phyloP scores from a whole-genome alignment of 208 protist species.

The Entamoeba histolytica region DNA sequence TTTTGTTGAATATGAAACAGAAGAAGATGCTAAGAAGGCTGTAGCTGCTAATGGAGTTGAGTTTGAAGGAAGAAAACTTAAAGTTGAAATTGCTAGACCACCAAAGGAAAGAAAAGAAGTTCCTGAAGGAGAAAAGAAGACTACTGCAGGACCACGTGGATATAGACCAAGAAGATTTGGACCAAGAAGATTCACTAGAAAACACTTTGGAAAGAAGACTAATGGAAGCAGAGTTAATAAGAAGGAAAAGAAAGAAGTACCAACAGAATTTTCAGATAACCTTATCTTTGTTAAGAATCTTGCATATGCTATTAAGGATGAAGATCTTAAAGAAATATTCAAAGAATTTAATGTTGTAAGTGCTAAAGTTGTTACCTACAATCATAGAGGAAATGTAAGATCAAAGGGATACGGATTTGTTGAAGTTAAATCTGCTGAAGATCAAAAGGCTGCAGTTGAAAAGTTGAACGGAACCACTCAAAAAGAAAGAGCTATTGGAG shows the following conservation, averaged over 20 bases:
- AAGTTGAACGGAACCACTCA: neutral
- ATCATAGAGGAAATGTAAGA: neutral
- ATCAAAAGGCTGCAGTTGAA: neutral
- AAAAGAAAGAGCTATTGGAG: neutral
- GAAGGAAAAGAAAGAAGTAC: neutral
- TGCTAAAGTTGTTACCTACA: neutral
- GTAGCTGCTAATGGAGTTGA: neutral
- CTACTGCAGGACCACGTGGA: neutral
- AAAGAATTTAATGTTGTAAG: neutral
- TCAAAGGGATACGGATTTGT: neutral
- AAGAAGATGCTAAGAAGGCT: neutral
- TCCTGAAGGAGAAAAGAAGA: neutral
- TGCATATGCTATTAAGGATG: neutral
- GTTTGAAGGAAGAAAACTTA: neutral
- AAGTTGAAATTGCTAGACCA: neutral
- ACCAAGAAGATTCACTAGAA: neutral
- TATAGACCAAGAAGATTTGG: neutral
- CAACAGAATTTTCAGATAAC: neutral
- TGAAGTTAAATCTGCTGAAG: neutral
- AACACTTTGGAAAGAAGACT: neutral
- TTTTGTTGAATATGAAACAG: neutral
- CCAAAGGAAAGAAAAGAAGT: neutral
- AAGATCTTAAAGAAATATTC: neutral
- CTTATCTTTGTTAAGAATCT: neutral
- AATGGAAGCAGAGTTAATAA: neutral